Base-by-base conservation (phyloP, 2,329 filamentous ascomycete genomes). In the Penicillium olsonii region DNA sequence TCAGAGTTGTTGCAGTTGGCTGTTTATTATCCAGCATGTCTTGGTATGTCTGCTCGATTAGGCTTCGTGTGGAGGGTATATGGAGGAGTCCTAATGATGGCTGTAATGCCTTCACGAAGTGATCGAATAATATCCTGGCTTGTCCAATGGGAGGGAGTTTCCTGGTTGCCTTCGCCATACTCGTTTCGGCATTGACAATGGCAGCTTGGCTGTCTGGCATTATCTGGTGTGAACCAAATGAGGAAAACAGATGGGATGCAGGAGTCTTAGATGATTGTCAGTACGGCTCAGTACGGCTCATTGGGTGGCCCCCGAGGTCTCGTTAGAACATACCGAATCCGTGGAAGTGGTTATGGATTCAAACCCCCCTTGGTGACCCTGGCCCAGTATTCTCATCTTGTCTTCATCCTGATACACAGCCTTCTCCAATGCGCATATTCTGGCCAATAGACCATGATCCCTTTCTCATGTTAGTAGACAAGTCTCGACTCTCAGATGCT, bases 81-180 rank as follows among this genome's bases (percentile, higher is more conserved):
- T 42, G 56, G n/a, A 57, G 43, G 10, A 59, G 42, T 12, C 52
- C 54, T 15, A 53, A 45, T 11, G 48, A 55, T n/a, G 56, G 54
- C 14, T 59, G 56, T 22, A 57, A 14, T 12, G 35, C 45, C 6
- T 19, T 35, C 27, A 44, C 45, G 42, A 55, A 59, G 37, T 59
- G 52, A 9, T 43, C 20, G 29, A 59, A 53, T 14, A 59, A 34
- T 11, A 44, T 38, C 20, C 38, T 51, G 10, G 56, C 56, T 27
- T 59, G 52, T 15, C 52, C 33, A 20, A 57, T 22, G 2, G 56
- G 56, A 19, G 56, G 56, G 10, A 59, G 50, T 10, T 52, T 42
- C n/a, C 39, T 48, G 5, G 45, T 33, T 12, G 52, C 14, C 6
- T 55, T 47, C 19, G 45, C 24, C 12, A 55, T 44, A 10, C 41